Conservation (phyloP, 1,139 yeast species). For the Suhomyces atakaporum region DNA sequence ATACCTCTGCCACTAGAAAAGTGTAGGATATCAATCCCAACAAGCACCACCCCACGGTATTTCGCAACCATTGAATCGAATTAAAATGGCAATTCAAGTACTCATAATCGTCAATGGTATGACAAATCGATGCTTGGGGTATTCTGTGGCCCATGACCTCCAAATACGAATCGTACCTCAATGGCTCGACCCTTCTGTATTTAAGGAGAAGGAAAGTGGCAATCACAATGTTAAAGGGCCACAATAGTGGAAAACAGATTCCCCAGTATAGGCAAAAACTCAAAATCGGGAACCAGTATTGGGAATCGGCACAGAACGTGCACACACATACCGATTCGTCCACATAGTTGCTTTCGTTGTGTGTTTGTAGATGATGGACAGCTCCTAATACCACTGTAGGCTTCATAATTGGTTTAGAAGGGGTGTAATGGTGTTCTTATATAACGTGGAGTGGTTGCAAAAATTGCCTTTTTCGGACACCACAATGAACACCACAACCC, state of each 20-base stretch:
- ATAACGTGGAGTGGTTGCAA: not conserved
- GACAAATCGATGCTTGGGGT: not conserved
- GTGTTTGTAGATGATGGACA: not conserved
- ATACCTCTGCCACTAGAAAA: slow-evolving; percentile 1
- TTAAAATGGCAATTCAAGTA: slow-evolving; percentile 8
- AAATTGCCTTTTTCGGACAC: slow-evolving; percentile 6
- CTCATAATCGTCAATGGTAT: slow-evolving; percentile 3
- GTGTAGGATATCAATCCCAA: slow-evolving; percentile 4
- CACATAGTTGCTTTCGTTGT: slow-evolving; percentile 1
- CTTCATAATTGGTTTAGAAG: not conserved
- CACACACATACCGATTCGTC: slow-evolving; percentile 20
- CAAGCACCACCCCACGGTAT: slow-evolving; percentile 6
- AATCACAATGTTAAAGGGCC: slow-evolving; percentile 20
- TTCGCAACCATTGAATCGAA: not conserved
- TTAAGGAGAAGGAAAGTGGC: not conserved
- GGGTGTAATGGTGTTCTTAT: not conserved
- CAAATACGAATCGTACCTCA: slow-evolving; percentile 6
- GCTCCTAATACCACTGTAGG: slow-evolving; percentile 1
- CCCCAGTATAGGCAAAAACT: slow-evolving; percentile 20
- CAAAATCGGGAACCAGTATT: slow-evolving; percentile 5
- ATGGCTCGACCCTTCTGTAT: slow-evolving; percentile 2
- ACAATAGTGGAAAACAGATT: slow-evolving; percentile 23
- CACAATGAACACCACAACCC: too few species aligned
- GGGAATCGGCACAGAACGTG: slow-evolving; percentile 16
- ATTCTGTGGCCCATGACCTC: slow-evolving; percentile 1